Percentiles rank a stretch among this genome's conserved stretches.
phyloP scores from a whole-genome alignment of 2,329 filamentous ascomycete species.

The Elsinoe australis region DNA sequence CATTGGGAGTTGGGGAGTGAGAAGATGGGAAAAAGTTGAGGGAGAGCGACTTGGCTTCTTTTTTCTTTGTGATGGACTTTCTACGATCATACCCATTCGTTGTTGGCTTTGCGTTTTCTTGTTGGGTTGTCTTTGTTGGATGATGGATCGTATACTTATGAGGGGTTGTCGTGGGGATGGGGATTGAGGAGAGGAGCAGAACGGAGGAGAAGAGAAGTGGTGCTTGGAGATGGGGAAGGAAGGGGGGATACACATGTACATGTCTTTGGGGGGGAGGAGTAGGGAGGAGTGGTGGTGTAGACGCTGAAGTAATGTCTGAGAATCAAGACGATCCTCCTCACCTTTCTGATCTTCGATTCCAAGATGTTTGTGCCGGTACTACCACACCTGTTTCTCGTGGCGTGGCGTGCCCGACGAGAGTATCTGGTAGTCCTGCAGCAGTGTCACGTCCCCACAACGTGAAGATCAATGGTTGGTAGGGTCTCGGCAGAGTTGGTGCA shows the following conservation, averaged over 20 bases:
- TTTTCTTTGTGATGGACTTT: constrained; percentile 10
- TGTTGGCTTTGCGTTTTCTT: constrained; percentile 6
- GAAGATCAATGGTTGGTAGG: no score
- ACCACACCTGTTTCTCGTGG: no score
- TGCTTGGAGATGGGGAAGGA: neutral
- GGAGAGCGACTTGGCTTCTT: constrained; percentile 3
- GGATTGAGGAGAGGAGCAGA: neutral
- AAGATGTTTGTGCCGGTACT: no score
- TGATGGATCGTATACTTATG: neutral
- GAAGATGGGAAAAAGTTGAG: neutral
- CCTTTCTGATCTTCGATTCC: no score
- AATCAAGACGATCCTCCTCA: no score
- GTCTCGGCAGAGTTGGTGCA: no score
- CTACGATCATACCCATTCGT: constrained; percentile 16
- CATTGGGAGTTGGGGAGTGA: neutral
- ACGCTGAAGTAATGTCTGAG: constrained; percentile 8
- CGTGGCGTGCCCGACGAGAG: no score
- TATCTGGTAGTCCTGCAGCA: neutral
- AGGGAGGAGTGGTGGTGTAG: no score
- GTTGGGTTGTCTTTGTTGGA: neutral
- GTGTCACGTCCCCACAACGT: neutral
- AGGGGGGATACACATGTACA: constrained; percentile 6
- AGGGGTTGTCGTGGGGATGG: neutral
- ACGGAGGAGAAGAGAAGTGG: neutral
- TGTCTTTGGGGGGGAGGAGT: constrained; percentile 2